phyloP scores from a whole-genome alignment of 768 basidiomycete species.

The Leccinum longicurvipes region DNA sequence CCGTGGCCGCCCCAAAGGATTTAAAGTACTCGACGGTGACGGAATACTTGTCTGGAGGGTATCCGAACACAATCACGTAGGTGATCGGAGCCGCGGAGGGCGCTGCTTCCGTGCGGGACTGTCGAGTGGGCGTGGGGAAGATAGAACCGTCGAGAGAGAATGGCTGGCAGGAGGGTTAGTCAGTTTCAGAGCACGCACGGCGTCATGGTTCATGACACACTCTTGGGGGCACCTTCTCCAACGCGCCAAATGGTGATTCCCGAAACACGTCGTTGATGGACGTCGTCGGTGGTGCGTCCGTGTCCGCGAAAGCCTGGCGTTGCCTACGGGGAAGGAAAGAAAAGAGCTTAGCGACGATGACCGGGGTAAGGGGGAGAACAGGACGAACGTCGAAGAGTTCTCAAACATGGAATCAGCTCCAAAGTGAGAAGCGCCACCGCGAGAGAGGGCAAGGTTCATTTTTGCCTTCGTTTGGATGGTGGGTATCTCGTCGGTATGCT shows the following conservation, averaged over 20 bases:
- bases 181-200: neutral
- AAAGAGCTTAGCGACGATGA: conserved; percentile 5
- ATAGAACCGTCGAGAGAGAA: conserved; percentile 23
- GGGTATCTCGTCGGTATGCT: conserved; percentile 70
- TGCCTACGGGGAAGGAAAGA: conserved; percentile 36
- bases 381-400: conserved; percentile 40
- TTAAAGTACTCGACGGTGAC: conserved; percentile 71
- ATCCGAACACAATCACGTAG: conserved; percentile 85
- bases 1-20: conserved; percentile 67
- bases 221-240: conserved; percentile 21
- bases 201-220: conserved; percentile 8
- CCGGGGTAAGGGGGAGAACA: neutral
- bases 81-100: conserved; percentile 40
- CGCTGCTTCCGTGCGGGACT: conserved; percentile 24
- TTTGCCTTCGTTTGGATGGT: conserved; percentile 79
- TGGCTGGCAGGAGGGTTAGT: conserved; percentile 2
- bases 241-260: conserved; percentile 37
- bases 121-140: conserved; percentile 12
- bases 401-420: conserved; percentile 87
- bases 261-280: conserved; percentile 76
- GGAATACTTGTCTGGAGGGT: conserved; percentile 75
- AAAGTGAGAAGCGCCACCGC: conserved; percentile 66
- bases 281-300: conserved; percentile 75
- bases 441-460: conserved; percentile 64
- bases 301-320: conserved; percentile 62